Conservation (phyloP, 495 filamentous ascomycete species). For the Aspergillus carlsbadensis region DNA sequence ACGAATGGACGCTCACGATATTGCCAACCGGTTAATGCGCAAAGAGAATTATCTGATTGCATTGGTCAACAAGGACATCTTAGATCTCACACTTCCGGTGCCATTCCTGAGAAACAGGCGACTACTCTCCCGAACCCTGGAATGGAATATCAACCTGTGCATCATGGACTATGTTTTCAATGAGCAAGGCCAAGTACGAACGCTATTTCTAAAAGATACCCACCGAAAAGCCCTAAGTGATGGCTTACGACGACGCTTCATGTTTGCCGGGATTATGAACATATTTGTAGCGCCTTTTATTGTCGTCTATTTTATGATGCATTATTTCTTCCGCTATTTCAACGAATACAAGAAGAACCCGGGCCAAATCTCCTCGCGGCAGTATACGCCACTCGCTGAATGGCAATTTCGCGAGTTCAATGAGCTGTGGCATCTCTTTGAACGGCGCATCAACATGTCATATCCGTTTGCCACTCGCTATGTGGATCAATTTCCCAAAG, state of each 20-base stretch:
- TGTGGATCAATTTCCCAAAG: slow-evolving; percentile 93
- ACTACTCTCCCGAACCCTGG: slow-evolving; percentile 75
- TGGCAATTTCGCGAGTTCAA: slow-evolving; percentile 99
- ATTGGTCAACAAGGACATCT: slow-evolving; percentile 90
- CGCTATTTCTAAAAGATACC: slow-evolving; percentile 77
- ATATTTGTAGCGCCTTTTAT: slow-evolving; percentile 82
- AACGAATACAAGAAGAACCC: slow-evolving; percentile 95
- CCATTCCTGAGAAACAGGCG: slow-evolving; percentile 79
- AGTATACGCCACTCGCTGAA: slow-evolving; percentile 89
- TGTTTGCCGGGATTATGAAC: slow-evolving; percentile 81
- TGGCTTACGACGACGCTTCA: slow-evolving; percentile 70
- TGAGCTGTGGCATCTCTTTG: slow-evolving; percentile 88
- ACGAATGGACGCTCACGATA: slow-evolving; percentile 93
- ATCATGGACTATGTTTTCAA: slow-evolving; percentile 95
- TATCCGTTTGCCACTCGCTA: slow-evolving; percentile 90
- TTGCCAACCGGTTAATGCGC: slow-evolving; percentile 95
- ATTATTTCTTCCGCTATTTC: slow-evolving; percentile 91
- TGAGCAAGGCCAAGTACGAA: slow-evolving; percentile 76
- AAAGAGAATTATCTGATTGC: slow-evolving; percentile 96
- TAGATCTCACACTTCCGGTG: slow-evolving; percentile 81
- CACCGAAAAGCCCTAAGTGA: slow-evolving; percentile 77
- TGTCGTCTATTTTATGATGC: slow-evolving; percentile 74
- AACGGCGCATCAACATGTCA: slow-evolving; percentile 88
- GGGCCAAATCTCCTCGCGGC: slow-evolving; percentile 73
- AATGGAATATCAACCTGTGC: slow-evolving; percentile 86